Conservation (phyloP, 192 early-diverging fungal species). For the Martensiomyces pterosporus region DNA sequence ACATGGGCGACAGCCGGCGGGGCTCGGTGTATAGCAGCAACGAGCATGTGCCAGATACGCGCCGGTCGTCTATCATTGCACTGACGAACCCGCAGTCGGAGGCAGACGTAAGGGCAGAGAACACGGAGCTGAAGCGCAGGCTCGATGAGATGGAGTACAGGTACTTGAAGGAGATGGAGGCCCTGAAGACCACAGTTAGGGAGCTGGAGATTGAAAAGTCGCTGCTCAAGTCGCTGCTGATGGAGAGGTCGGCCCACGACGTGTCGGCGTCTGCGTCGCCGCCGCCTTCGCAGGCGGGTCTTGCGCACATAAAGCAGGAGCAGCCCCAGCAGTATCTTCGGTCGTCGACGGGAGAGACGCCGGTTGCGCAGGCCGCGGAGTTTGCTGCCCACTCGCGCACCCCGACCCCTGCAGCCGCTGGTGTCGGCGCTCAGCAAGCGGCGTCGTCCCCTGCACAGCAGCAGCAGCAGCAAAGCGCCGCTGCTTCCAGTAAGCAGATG, state of each 20-base stretch:
- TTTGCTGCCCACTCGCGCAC: too few species aligned
- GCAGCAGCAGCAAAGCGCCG: too few species aligned
- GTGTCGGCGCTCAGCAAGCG: too few species aligned
- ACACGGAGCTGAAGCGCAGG: slow-evolving; percentile 35
- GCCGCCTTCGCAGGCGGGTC: too few species aligned
- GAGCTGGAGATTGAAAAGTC: slow-evolving; percentile 49
- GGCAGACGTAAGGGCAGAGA: slow-evolving; percentile 36
- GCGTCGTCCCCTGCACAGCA: too few species aligned
- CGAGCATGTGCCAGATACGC: slow-evolving; percentile 12
- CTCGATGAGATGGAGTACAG: slow-evolving; percentile 43
- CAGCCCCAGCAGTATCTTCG: too few species aligned
- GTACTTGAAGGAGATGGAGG: slow-evolving; percentile 29
- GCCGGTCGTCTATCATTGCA: slow-evolving; percentile 47
- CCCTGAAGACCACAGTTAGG: slow-evolving; percentile 18
- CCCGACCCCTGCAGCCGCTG: too few species aligned
- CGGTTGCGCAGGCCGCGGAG: too few species aligned
- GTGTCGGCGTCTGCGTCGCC: slow-evolving; percentile 1
- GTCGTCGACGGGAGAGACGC: too few species aligned
- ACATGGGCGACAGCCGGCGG: slow-evolving; percentile 5
- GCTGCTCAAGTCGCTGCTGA: slow-evolving; percentile 40
- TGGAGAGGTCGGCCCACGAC: slow-evolving; percentile 15
- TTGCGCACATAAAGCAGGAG: too few species aligned
- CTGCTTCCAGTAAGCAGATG: too few species aligned
- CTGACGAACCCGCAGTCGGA: slow-evolving; percentile 44
- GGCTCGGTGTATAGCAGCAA: slow-evolving; percentile 10